Base-by-base conservation (phyloP, 225 moss, liverwort and hornwort genomes). In the Thuidium tamariscinum region DNA sequence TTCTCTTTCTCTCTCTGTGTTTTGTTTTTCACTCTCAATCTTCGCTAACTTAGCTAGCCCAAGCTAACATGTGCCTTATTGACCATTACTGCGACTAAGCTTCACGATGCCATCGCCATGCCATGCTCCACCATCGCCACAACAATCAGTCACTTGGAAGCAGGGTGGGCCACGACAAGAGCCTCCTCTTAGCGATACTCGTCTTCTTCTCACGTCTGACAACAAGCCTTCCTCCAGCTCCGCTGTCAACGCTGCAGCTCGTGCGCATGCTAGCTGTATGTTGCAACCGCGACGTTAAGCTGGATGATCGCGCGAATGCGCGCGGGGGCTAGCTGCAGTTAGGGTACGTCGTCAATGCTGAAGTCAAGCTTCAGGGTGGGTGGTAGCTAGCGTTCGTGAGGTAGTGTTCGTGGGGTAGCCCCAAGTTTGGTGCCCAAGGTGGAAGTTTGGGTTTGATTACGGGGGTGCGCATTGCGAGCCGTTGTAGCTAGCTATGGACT, bases 261-360 rank as follows among this genome's bases (percentile, higher is more conserved):
- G 84, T 46, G 55, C 41, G 65, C 76, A 62, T 41, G 77, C 84
- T 77, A 85, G 85, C 85, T 85, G 85, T 85, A 85, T 79, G 85
- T 79, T 85, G 82, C 68, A 26, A 26, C 36, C 46, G 80, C 64
- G 39, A 39, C 54, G 77, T 37, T 37, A 37, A 67, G 76, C 76
- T 23, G 77, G 55, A 7, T 49, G 32, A 30, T 48, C 32, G 73
- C 19, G 73, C 16, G 10, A 16, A 3, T 5, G 30, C 30, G 42
- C 8, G 46, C 16, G 46, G 32, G 73, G 32, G 73, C 2, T 30
- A 30, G 72, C 73, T 73, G 48, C 73, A 19, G 73, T 18, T 73
- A 49, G 73, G 73, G 7, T 73, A 7, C 55, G 55, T 55, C 37
- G 79, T 30, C 79, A 41, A 79, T 79, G 79, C 60, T 60, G 41